Evolutionary conservation across 176 grass and related monocot species (phyloP).

Genomic region (Saccharum officinarum): DNA sequence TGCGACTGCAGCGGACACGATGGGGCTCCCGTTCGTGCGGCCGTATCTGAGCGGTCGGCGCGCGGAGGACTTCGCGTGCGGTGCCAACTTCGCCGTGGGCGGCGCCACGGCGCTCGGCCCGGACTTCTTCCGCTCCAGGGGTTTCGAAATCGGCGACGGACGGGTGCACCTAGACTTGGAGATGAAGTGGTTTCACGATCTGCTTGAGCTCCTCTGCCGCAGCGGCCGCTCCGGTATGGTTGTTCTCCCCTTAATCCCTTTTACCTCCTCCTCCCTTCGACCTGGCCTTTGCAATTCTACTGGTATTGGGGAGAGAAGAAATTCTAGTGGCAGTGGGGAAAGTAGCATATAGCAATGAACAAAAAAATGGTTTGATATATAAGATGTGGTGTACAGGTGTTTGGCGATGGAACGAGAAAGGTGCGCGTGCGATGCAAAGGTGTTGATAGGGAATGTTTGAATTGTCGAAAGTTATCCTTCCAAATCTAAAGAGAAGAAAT

Average conservation of each 20-base stretch:
- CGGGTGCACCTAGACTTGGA: conserved; percentile 57
- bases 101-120: conserved; percentile 68
- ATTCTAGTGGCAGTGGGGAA: not conserved
- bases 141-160: conserved; percentile 48
- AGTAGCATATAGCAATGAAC: not conserved
- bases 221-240: conserved; percentile 26
- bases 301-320: not conserved
- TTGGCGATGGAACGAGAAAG: not conserved
- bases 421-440: not conserved
- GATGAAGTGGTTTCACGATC: conserved; percentile 73
- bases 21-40: conserved; percentile 55
- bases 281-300: not conserved
- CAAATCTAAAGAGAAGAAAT: not conserved
- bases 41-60: conserved; percentile 56
- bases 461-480: not conserved
- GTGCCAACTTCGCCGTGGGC: conserved; percentile 85
- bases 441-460: not conserved
- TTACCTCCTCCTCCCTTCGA: conserved; percentile 8
- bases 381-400: not conserved
- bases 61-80: conserved; percentile 51
- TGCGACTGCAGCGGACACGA: conserved; percentile 42
- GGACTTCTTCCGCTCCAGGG: conserved; percentile 65
- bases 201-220: conserved; percentile 50
- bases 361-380: not conserved
- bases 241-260: not conserved